phyloP scores from a whole-genome alignment of 495 filamentous ascomycete genomes.

The Aspergillus sclerotiicarbonarius region DNA sequence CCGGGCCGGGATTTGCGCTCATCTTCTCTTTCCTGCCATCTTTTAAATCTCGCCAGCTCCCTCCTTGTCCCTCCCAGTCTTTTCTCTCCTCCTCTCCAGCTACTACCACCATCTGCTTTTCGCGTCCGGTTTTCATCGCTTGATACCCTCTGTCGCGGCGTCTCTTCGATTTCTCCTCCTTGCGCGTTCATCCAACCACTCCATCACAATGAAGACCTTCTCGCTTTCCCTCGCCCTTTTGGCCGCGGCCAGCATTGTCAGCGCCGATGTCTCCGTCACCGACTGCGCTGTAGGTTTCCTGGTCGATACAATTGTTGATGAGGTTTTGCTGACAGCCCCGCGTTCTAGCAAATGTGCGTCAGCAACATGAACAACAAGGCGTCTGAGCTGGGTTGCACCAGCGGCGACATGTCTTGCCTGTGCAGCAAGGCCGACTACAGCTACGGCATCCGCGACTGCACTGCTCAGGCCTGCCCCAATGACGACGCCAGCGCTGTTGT shows the following conservation, averaged over 20 bases:
- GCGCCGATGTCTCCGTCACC: conserved; percentile 29
- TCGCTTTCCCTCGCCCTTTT: conserved; percentile 36
- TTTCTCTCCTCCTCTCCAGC: conserved; percentile 10
- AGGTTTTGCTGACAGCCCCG: conserved; percentile 7
- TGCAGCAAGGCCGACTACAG: conserved; percentile 67
- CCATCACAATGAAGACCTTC: conserved; percentile 44
- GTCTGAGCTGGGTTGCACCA: conserved; percentile 55
- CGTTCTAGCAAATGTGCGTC: conserved; percentile 63
- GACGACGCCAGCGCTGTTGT: conserved; percentile 41
- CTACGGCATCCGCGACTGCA: conserved; percentile 79
- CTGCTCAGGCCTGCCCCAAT: conserved; percentile 59
- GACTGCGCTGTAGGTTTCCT: conserved; percentile 40
- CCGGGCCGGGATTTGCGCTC: conserved; percentile 7
- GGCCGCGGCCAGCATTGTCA: conserved; percentile 30
- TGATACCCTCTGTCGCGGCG: conserved; percentile 1
- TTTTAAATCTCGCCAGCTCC: conserved; percentile 18
- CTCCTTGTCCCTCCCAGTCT: neutral
- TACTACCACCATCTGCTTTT: conserved; percentile 3
- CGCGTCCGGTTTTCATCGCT: neutral
- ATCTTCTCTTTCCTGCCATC: neutral
- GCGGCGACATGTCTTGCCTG: conserved; percentile 61
- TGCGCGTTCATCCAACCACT: neutral
- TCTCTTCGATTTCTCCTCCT: conserved; percentile 4
- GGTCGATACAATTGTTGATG: no score
- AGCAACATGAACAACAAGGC: conserved; percentile 69